phyloP scores from a whole-genome alignment of 177 flowering plant genomes.

The Vitis hybrid region DNA sequence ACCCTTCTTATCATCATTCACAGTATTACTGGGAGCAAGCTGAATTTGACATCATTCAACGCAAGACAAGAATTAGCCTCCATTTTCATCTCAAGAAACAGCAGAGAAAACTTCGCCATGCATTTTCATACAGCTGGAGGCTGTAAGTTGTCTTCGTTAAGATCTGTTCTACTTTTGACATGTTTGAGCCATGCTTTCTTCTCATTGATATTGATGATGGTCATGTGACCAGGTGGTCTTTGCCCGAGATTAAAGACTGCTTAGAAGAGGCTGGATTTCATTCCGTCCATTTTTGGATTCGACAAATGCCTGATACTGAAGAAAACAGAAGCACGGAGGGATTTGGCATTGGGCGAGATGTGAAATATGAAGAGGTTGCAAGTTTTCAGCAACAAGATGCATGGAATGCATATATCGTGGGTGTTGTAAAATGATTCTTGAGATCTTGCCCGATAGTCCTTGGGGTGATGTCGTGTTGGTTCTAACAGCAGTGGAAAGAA shows the following conservation, averaged over 20 bases:
- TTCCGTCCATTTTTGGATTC: constrained; percentile 86
- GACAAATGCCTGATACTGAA: constrained; percentile 72
- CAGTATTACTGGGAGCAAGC: constrained; percentile 98
- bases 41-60: constrained; percentile 76
- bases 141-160: constrained; percentile 56
- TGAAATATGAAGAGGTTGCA: constrained; percentile 78
- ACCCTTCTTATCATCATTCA: constrained; percentile 4
- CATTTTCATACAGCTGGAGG: constrained; percentile 96
- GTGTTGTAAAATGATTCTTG: constrained; percentile 34
- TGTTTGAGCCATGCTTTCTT: background rate
- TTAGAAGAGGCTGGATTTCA: constrained; percentile 83
- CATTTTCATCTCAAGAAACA: constrained; percentile 74
- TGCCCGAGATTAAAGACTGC: constrained; percentile 93
- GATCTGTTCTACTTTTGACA: background rate
- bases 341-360: constrained; percentile 53
- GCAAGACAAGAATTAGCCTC: constrained; percentile 91
- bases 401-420: constrained; percentile 95
- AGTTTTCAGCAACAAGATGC: constrained; percentile 80
- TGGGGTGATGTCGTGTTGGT: too few species aligned
- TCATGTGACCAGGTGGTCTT: constrained; percentile 67
- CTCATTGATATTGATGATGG: background rate
- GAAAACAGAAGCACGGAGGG: constrained; percentile 48
- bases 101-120: constrained; percentile 73
- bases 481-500: too few species aligned
- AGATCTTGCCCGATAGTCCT: background rate